These are phyloP conservation scores for Pseudoscleropodium purum DNA, from an alignment of 225 moss, liverwort and hornwort genomes.

Conservation along the genomic window DNA sequence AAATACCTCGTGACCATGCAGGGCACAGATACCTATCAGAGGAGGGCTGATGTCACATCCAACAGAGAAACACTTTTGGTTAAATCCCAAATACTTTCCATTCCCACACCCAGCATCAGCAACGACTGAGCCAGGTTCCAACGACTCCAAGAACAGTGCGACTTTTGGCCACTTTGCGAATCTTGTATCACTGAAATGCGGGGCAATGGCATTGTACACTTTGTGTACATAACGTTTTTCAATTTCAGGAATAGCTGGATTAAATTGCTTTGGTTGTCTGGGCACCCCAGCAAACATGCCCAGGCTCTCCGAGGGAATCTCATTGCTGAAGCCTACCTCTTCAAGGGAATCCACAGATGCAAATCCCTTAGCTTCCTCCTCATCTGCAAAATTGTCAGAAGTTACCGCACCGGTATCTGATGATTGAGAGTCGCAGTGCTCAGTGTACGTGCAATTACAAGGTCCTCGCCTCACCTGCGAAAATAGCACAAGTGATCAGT, in stretches of 20 bases:
- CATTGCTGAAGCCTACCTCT: not conserved
- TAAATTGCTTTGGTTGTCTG: slow-evolving; percentile 15
- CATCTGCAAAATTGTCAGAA: not conserved
- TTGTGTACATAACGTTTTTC: slow-evolving; percentile 91
- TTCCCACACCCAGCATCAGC: slow-evolving; percentile 97
- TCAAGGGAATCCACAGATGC: not conserved
- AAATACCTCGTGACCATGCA: slow-evolving; percentile 76
- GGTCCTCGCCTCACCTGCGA: slow-evolving; percentile 71
- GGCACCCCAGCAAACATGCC: not conserved
- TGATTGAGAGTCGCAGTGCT: slow-evolving; percentile 73
- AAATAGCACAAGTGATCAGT: not conserved
- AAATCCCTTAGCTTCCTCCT: slow-evolving; percentile 11
- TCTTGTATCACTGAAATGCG: slow-evolving; percentile 94
- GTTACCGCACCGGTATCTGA: not conserved
- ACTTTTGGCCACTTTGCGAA: slow-evolving; percentile 99
- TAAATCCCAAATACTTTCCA: slow-evolving; percentile 88
- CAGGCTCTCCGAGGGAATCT: not conserved
- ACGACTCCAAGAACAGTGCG: slow-evolving; percentile 62
- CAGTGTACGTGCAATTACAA: slow-evolving; percentile 55
- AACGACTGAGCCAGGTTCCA: slow-evolving; percentile 67
- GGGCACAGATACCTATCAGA: slow-evolving; percentile 71
- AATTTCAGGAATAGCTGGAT: slow-evolving; percentile 70
- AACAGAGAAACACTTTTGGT: slow-evolving; percentile 64
- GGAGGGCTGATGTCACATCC: slow-evolving; percentile 96
- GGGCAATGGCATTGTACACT: slow-evolving; percentile 95